Evolutionary conservation across 1,284 basidiomycete genomes (phyloP).

Genomic region (Pseudozyma sp.): DNA sequence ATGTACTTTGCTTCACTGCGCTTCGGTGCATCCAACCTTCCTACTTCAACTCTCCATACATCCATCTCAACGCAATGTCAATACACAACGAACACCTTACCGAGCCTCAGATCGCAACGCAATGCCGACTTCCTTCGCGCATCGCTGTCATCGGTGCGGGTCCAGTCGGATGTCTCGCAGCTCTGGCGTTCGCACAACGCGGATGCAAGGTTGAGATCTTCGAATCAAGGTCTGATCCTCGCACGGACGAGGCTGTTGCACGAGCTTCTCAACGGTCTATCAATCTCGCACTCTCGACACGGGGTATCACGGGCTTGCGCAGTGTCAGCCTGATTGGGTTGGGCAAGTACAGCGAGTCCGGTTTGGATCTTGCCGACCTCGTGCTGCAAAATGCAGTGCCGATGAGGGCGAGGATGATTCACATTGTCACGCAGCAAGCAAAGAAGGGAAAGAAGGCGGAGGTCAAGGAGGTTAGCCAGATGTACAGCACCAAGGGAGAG

Average conservation of each 20-base stretch:
- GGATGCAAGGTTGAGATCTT: conserved; percentile 92
- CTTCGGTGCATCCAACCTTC: no score
- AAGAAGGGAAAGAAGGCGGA: conserved; percentile 24
- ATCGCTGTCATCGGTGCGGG: conserved; percentile 80
- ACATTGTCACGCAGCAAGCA: conserved; percentile 72
- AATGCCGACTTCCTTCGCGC: conserved; percentile 36
- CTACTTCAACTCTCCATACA: no score
- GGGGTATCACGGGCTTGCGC: conserved; percentile 87
- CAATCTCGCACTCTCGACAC: conserved; percentile 93
- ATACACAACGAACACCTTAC: no score
- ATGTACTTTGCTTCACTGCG: no score
- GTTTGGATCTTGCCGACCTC: conserved; percentile 75
- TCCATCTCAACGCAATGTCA: no score
- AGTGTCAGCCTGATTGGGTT: conserved; percentile 72
- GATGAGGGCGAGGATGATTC: conserved; percentile 96
- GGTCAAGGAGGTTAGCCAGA: conserved; percentile 72
- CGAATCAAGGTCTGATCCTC: conserved; percentile 79
- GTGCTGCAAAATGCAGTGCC: conserved; percentile 87
- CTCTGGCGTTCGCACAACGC: conserved; percentile 83
- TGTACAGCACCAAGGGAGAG: conserved; percentile 88
- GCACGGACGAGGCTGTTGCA: conserved; percentile 42
- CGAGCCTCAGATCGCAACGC: conserved; percentile 7
- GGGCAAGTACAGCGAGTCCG: conserved; percentile 14
- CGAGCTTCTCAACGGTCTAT: conserved; percentile 77
- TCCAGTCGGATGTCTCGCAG: conserved; percentile 92